These are phyloP conservation scores for Astrothelium subdiscretum DNA, from an alignment of 495 filamentous ascomycete genomes.

Conservation along the genomic window DNA sequence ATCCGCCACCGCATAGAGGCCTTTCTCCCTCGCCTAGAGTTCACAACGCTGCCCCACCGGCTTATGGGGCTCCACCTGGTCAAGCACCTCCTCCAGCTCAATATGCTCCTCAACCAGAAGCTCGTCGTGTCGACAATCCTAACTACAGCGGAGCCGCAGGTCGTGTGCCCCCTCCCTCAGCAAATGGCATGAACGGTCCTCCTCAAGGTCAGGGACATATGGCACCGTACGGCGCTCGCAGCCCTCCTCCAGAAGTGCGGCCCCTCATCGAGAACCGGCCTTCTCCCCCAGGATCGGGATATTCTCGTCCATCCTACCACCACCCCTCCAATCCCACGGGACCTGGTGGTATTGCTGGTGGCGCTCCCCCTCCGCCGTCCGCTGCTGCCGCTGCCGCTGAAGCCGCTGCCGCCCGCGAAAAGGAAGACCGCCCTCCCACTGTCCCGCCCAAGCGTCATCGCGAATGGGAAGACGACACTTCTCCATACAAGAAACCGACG, in stretches of 20 bases:
- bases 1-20: conserved; percentile 34
- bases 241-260: conserved; percentile 53
- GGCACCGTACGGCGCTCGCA: conserved; percentile 9
- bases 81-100: conserved; percentile 36
- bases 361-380: conserved; percentile 61
- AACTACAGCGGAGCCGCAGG: conserved; percentile 34
- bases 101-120: conserved; percentile 21
- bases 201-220: conserved; percentile 5
- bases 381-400: conserved; percentile 53
- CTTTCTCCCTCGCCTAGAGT: conserved; percentile 54
- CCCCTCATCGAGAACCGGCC: conserved; percentile 77
- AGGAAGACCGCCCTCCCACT: conserved; percentile 63
- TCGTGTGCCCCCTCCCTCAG: conserved; percentile 6
- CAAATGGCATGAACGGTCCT: conserved; percentile 2
- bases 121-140: conserved; percentile 53
- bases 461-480: conserved; percentile 87
- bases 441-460: conserved; percentile 73
- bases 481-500: conserved; percentile 65
- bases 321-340: conserved; percentile 56
- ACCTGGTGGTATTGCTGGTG: conserved; percentile 59
- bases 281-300: conserved; percentile 70
- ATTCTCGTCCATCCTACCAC: conserved; percentile 67
- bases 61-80: conserved; percentile 51
- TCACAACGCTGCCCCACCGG: conserved; percentile 46
- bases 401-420: conserved; percentile 63